These are phyloP conservation scores for Monotropa hypopitys DNA, from an alignment of 179 eudicot species.

Conservation along the genomic window DNA sequence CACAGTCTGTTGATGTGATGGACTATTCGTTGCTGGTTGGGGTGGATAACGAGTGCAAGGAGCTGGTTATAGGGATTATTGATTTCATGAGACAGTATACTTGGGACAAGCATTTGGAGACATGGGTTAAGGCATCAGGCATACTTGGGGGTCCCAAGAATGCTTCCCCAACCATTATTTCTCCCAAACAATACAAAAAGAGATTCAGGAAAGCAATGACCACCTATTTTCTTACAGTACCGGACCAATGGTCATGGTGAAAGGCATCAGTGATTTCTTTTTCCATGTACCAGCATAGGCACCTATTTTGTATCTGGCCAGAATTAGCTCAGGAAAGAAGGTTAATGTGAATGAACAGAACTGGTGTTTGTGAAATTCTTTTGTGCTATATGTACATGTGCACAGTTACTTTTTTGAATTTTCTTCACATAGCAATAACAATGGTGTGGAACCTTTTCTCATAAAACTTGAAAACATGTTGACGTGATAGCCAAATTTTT, in stretches of 20 bases:
- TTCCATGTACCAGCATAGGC: not conserved
- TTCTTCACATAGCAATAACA: not conserved
- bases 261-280: slow-evolving; percentile 10
- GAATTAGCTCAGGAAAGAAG: not conserved
- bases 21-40: slow-evolving; percentile 94
- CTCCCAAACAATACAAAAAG: slow-evolving; percentile 87
- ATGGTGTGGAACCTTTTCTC: not conserved
- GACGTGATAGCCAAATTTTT: not conserved
- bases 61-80: slow-evolving; percentile 81
- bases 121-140: slow-evolving; percentile 98
- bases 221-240: slow-evolving; percentile 76
- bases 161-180: slow-evolving; percentile 77
- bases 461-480: not conserved
- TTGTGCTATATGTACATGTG: not conserved
- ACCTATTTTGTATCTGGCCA: not conserved
- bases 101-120: slow-evolving; percentile 99
- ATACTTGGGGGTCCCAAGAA: slow-evolving; percentile 86
- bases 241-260: slow-evolving; percentile 84
- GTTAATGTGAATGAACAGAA: not conserved
- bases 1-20: slow-evolving; percentile 85
- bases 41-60: slow-evolving; percentile 75
- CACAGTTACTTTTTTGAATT: not conserved
- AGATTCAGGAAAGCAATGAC: slow-evolving; percentile 98
- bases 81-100: slow-evolving; percentile 95
- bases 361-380: not conserved